Conservation (phyloP, 345 rosid species). For the Eucalyptus curtisii region DNA sequence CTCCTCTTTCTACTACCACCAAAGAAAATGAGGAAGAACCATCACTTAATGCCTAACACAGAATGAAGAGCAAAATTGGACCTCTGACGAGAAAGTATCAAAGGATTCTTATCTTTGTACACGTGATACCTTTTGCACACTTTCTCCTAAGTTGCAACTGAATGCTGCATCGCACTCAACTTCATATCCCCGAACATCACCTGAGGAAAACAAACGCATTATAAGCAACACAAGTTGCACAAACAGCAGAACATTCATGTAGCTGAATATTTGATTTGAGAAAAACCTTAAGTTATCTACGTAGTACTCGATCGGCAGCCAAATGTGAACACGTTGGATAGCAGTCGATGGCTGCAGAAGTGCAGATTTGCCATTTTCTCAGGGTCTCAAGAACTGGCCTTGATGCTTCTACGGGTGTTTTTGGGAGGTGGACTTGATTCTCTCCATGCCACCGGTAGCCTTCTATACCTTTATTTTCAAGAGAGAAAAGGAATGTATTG, state of each 20-base stretch:
- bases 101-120: slow-evolving; percentile 46
- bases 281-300: slow-evolving; percentile 69
- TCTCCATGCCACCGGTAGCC: no score
- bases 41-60: no score
- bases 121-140: slow-evolving; percentile 52
- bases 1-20: no score
- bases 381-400: no score
- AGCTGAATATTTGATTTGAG: background rate
- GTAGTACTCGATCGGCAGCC: slow-evolving; percentile 53
- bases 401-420: no score
- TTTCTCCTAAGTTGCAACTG: slow-evolving; percentile 48
- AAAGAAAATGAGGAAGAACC: no score
- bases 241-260: background rate
- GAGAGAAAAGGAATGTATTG: no score
- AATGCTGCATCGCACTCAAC: slow-evolving; percentile 80
- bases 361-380: slow-evolving; percentile 68
- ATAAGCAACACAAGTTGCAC: background rate
- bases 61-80: background rate
- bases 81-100: slow-evolving; percentile 18
- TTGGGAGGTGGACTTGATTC: no score
- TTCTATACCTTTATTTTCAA: no score
- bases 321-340: slow-evolving; percentile 48
- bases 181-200: slow-evolving; percentile 78
- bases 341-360: slow-evolving; percentile 68
- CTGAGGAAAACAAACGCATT: slow-evolving; percentile 17